Evolutionary conservation across 176 grass and related monocot genomes (phyloP).

Genomic region (Tuctoria greenei): DNA sequence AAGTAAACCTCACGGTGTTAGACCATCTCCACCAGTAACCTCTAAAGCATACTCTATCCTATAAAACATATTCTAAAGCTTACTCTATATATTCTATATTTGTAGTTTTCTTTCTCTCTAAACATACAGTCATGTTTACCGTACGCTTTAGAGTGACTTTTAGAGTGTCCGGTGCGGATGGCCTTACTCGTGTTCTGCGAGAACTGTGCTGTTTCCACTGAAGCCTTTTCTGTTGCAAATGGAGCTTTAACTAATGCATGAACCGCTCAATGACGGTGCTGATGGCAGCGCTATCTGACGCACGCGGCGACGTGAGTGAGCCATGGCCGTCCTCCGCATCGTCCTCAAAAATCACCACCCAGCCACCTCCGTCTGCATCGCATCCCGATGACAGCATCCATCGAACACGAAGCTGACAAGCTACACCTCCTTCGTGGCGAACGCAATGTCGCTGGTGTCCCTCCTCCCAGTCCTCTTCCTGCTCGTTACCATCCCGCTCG

Average conservation of each 20-base stretch:
- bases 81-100: too few relatives aligned
- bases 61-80: too few relatives aligned
- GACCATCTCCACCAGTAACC: too few relatives aligned
- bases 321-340: background rate
- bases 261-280: background rate
- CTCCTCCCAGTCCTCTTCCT: background rate
- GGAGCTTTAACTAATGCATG: background rate
- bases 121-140: too few relatives aligned
- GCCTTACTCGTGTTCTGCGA: background rate
- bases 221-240: background rate
- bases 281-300: background rate
- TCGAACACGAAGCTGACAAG: background rate
- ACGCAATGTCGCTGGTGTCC: conserved; percentile 12
- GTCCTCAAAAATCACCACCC: background rate
- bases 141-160: too few relatives aligned
- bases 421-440: background rate
- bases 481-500: background rate
- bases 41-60: too few relatives aligned
- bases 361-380: background rate
- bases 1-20: too few relatives aligned
- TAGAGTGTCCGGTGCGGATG: too few relatives aligned
- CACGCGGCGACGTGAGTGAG: background rate
- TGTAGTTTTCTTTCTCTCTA: too few relatives aligned
- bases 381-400: background rate
- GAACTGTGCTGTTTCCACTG: background rate